These are phyloP conservation scores for Boletus coccyginus DNA, from an alignment of 768 basidiomycete genomes.

Conservation along the genomic window DNA sequence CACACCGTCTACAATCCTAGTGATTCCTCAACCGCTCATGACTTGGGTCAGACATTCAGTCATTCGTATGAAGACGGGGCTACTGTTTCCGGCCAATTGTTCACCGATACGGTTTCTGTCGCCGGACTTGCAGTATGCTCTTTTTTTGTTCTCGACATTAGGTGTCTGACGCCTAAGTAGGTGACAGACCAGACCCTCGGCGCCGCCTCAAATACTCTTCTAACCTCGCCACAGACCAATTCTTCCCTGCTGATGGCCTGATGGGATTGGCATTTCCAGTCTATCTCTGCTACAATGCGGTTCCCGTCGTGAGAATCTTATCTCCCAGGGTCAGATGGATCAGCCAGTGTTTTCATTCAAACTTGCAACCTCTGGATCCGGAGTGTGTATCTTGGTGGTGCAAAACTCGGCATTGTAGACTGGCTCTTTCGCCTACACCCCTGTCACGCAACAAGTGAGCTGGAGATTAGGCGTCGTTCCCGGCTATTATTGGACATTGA, in stretches of 20 bases:
- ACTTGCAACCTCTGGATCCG: constrained; percentile 36
- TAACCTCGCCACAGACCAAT: not conserved
- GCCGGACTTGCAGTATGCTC: constrained; percentile 8
- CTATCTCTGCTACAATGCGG: constrained; percentile 35
- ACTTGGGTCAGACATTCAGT: not conserved
- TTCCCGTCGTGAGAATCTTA: constrained; percentile 41
- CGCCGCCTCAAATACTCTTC: constrained; percentile 10
- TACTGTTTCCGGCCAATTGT: constrained; percentile 6
- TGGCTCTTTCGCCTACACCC: constrained; percentile 40
- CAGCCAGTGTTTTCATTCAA: constrained; percentile 47
- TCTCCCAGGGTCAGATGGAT: constrained; percentile 32
- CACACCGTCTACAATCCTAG: constrained; percentile 34
- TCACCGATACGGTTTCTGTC: constrained; percentile 10
- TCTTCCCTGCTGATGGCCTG: constrained; percentile 26
- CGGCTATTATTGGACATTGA: not conserved
- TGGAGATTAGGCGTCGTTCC: not conserved
- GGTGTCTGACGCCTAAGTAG: constrained; percentile 3
- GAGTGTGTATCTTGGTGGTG: constrained; percentile 55
- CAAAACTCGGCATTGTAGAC: constrained; percentile 42
- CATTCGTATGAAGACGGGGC: not conserved
- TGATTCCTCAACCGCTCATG: constrained; percentile 5
- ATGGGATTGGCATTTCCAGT: constrained; percentile 43
- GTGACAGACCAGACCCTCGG: constrained; percentile 14
- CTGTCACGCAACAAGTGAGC: constrained; percentile 8
- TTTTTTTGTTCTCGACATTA: not conserved